A percentile compares a stretch with the other conserved stretches of the same genome.
Evolutionary conservation across 2,329 filamentous ascomycete genomes (phyloP).

Genomic region (Scortechinia acanthostroma): DNA sequence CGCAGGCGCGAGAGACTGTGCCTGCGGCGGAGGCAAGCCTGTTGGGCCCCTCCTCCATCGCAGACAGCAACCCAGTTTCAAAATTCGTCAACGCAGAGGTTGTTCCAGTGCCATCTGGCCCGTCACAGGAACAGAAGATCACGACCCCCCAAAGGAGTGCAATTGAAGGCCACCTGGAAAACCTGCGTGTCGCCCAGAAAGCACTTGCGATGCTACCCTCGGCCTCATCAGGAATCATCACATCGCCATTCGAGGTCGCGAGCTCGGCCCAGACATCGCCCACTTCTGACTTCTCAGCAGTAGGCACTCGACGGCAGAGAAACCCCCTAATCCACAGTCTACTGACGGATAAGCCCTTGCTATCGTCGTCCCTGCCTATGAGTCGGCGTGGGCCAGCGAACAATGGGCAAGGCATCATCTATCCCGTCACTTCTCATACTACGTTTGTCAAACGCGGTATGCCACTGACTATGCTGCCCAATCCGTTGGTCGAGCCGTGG

Average conservation of each 20-base stretch:
- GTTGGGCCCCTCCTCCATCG: conserved; percentile 7
- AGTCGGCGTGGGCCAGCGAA: conserved; percentile 44
- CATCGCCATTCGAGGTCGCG: conserved; percentile 78
- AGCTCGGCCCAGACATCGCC: conserved; percentile 25
- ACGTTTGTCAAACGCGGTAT: conserved; percentile 89
- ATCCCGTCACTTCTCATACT: conserved; percentile 35
- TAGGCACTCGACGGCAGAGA: conserved; percentile 44
- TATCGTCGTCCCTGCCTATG: conserved; percentile 82
- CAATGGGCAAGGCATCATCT: conserved; percentile 16
- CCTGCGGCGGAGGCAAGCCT: conserved; percentile 8
- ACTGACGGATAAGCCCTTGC: conserved; percentile 85
- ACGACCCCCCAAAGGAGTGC: conserved; percentile 15
- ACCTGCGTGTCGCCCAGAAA: conserved; percentile 66
- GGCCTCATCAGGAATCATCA: conserved; percentile 80
- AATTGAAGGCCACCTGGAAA: conserved; percentile 45
- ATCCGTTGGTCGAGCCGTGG: conserved; percentile 64
- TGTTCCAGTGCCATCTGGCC: conserved; percentile 10
- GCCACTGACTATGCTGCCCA: conserved; percentile 76
- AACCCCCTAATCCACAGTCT: conserved; percentile 95
- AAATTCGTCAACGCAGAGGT: background rate
- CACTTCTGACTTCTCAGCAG: conserved; percentile 11
- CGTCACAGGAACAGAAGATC: conserved; percentile 28
- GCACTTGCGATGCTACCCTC: conserved; percentile 72
- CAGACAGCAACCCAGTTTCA: conserved; percentile 2
- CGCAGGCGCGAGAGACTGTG: conserved; percentile 12